Evolutionary conservation across 371 early-diverging fungal species (phyloP).

Genomic region (Mortierella sp.): DNA sequence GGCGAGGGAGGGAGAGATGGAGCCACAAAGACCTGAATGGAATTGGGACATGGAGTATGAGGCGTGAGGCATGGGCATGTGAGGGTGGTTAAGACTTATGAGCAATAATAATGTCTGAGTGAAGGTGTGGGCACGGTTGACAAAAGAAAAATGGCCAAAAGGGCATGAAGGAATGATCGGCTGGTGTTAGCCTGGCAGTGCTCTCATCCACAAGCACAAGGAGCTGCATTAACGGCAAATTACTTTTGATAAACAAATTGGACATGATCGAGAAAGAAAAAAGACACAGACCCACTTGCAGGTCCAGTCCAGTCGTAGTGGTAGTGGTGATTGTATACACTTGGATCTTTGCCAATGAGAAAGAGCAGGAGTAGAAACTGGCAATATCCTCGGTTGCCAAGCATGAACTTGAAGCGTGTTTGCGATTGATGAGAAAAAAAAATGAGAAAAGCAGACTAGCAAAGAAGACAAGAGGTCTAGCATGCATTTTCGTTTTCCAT

Average conservation of each 20-base stretch:
- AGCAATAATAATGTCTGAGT: too few species aligned
- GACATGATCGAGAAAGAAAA: too few species aligned
- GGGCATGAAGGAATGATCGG: neutral
- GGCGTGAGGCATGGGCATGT: too few species aligned
- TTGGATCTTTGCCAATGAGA: neutral
- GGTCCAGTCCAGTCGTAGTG: neutral
- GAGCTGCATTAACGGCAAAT: neutral
- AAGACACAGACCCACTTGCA: constrained; percentile 6
- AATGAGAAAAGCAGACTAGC: neutral
- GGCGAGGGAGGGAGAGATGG: neutral
- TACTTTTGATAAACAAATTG: neutral
- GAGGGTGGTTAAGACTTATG: too few species aligned
- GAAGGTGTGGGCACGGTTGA: neutral
- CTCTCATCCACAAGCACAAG: neutral
- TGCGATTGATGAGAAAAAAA: neutral
- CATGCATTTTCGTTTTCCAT: neutral
- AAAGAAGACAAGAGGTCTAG: neutral
- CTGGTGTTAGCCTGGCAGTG: neutral
- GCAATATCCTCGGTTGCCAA: neutral
- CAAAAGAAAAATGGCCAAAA: neutral
- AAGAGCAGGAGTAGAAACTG: too few species aligned
- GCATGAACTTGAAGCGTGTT: neutral
- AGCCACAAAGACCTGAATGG: neutral
- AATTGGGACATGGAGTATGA: neutral
- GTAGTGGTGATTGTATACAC: neutral